Percentiles rank a stretch among this genome's conserved stretches.
Evolutionary conservation across 2,329 filamentous ascomycete genomes (phyloP).

Genomic region (Curvularia spicifera): DNA sequence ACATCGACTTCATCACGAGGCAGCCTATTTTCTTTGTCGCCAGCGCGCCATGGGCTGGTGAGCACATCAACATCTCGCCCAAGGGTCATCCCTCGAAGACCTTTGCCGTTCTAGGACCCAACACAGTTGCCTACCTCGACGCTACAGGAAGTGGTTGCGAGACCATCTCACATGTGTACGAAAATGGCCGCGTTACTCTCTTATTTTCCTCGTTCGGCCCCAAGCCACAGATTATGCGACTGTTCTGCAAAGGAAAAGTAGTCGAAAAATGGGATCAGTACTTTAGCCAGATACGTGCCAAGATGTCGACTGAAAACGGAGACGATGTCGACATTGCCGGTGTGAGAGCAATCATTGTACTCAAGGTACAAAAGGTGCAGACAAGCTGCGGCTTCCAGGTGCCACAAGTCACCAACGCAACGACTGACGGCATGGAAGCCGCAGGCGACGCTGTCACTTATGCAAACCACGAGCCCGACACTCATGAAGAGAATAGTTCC

Average conservation of each 20-base stretch:
- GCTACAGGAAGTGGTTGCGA: conserved; percentile 77
- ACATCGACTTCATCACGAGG: conserved; percentile 67
- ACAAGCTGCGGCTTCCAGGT: conserved; percentile 72
- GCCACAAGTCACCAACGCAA: conserved; percentile 54
- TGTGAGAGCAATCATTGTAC: conserved; percentile 63
- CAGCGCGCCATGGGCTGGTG: conserved; percentile 70
- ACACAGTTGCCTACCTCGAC: conserved; percentile 72
- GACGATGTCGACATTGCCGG: conserved; percentile 35
- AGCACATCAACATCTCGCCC: conserved; percentile 77
- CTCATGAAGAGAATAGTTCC: conserved; percentile 18
- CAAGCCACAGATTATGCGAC: conserved; percentile 66
- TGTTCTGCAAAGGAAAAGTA: conserved; percentile 66
- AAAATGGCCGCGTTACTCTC: conserved; percentile 76
- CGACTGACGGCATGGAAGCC: conserved; percentile 9
- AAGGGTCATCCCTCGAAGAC: conserved; percentile 71
- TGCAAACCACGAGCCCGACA: conserved; percentile 27
- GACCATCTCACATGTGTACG: conserved; percentile 76
- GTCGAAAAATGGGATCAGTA: conserved; percentile 64
- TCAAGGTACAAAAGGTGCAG: conserved; percentile 68
- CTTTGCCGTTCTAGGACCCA: conserved; percentile 65
- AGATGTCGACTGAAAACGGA: conserved; percentile 51
- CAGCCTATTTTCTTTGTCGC: conserved; percentile 80
- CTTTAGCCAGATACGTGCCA: conserved; percentile 43
- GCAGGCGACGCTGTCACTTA: conserved; percentile 26
- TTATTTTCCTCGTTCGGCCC: conserved; percentile 73